phyloP scores from a whole-genome alignment of 208 protist genomes.

The Wallacemonas rigidus region DNA sequence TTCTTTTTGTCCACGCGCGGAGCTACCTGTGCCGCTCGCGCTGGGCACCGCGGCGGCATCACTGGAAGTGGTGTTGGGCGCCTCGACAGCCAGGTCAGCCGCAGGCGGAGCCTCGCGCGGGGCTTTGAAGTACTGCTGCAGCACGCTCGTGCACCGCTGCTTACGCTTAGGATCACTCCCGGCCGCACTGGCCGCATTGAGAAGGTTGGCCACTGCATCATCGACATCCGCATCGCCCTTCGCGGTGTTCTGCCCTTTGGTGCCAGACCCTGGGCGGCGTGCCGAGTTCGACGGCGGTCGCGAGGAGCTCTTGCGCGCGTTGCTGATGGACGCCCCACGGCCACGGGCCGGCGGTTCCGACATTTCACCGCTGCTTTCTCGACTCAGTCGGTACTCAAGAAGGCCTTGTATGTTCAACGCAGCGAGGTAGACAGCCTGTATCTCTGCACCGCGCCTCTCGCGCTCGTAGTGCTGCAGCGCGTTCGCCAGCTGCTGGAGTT shows the following conservation, averaged over 20 bases:
- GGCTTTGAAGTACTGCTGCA: conserved; percentile 19
- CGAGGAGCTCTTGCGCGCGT: conserved; percentile 8
- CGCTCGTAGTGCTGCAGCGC: conserved; percentile 11
- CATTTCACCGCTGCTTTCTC: not conserved
- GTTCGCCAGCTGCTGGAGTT: conserved; percentile 10
- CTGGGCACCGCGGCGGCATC: not conserved
- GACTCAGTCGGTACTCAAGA: conserved; percentile 8
- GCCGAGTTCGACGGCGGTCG: conserved; percentile 6
- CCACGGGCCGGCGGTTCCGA: not conserved
- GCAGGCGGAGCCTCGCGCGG: not conserved
- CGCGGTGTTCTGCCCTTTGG: not conserved
- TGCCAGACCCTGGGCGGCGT: conserved; percentile 2
- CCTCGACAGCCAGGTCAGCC: not conserved
- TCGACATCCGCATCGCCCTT: not conserved
- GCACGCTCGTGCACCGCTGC: conserved; percentile 7
- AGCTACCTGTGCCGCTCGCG: not conserved
- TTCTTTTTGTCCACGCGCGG: not conserved
- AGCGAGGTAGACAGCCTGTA: conserved; percentile 19
- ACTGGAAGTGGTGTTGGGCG: not conserved
- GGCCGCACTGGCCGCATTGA: conserved; percentile 7
- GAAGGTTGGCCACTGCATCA: conserved; percentile 5
- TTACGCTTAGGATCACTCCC: conserved; percentile 12
- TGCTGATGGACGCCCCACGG: conserved; percentile 5
- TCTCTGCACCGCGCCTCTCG: not conserved
- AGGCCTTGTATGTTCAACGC: conserved; percentile 10